Base-by-base conservation (phyloP, 129 eudicot genomes). In the Flaveria ramosissima region DNA sequence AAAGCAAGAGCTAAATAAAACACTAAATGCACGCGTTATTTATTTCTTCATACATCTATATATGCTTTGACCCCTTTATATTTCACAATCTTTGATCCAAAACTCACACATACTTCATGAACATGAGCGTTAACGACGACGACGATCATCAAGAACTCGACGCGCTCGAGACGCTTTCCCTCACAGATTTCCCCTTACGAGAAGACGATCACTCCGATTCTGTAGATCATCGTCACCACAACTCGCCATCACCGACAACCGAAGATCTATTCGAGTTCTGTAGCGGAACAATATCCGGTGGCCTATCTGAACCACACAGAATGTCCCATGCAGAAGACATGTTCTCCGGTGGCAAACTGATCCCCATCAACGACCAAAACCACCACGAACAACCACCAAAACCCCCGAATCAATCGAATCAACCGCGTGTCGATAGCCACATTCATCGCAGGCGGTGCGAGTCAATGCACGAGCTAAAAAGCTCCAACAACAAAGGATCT, bases 271-370 rank as follows among this genome's bases (percentile, higher is more conserved):
- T 91, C 68, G 94, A 88, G 84, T 88, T 88, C 77, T 87, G 73
- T 46, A 84, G 60, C 14, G 46, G 67, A 70, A 73, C 41, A 6
- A 36, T 61, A 26, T 77, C 17, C 3, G 74, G 19, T 46, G 56
- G 66, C 56, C 10, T 13, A 65, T 53, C 56, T 7, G 79, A 80
- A 56, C 65, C 73, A 27, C 75, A 56, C 0, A 32, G 17, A 51
- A 85, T 89, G 84, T 86, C 93, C 9, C 92, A 87, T 60, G 97
- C 97, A 43, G 97, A 91, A 70, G 97, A 91, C 82, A 89, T 91
- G 50, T 83, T 91, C 20, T 68, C 71, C 17, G 73, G 86, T n/a
- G 94, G 97, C 26, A 87, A 82, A 47, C 90, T 91, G 74, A 65
- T 91, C 7, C 94, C 94, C 11, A 83, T 67, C 21, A 78, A 87